A percentile compares a stretch with the other conserved stretches of the same genome.
Evolutionary conservation across 2,329 filamentous ascomycete species (phyloP).

Genomic region (Colletotrichum trifolii): DNA sequence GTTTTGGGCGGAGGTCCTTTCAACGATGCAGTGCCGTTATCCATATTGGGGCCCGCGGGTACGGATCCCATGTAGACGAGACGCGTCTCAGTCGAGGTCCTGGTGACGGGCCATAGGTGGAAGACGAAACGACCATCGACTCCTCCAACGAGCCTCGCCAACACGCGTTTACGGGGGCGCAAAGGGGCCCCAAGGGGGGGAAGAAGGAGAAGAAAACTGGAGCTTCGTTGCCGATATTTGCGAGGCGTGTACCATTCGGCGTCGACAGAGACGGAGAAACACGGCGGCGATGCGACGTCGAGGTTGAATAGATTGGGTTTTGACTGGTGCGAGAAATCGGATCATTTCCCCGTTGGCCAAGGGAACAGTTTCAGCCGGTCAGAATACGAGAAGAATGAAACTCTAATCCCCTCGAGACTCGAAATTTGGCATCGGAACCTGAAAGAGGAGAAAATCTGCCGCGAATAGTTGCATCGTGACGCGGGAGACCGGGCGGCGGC

Average conservation of each 20-base stretch:
- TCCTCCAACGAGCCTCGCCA: no score
- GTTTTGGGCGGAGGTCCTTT: neutral
- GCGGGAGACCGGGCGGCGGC: neutral
- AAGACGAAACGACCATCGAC: no score
- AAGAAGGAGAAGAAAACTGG: no score
- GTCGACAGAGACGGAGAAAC: slow-evolving; percentile 2
- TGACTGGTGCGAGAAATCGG: slow-evolving; percentile 29
- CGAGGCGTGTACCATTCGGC: neutral
- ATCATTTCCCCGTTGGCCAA: slow-evolving; percentile 3
- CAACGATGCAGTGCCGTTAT: slow-evolving; percentile 16
- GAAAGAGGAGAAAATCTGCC: slow-evolving; percentile 11
- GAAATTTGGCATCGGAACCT: neutral
- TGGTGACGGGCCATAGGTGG: no score
- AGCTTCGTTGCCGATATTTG: neutral
- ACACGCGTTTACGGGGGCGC: no score
- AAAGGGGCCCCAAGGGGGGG: no score
- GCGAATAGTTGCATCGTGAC: neutral
- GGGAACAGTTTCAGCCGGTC: slow-evolving; percentile 18
- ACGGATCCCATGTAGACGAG: neutral
- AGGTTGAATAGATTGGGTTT: slow-evolving; percentile 10
- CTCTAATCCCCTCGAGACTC: slow-evolving; percentile 9
- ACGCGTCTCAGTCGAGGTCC: no score
- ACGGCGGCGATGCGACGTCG: slow-evolving; percentile 9
- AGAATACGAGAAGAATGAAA: slow-evolving; percentile 12
- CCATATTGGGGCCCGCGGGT: slow-evolving; percentile 23